Evolutionary conservation across 2,329 filamentous ascomycete genomes (phyloP), one percentile per base, ranked within the genome.

Genomic region (Ustulina deusta): DNA sequence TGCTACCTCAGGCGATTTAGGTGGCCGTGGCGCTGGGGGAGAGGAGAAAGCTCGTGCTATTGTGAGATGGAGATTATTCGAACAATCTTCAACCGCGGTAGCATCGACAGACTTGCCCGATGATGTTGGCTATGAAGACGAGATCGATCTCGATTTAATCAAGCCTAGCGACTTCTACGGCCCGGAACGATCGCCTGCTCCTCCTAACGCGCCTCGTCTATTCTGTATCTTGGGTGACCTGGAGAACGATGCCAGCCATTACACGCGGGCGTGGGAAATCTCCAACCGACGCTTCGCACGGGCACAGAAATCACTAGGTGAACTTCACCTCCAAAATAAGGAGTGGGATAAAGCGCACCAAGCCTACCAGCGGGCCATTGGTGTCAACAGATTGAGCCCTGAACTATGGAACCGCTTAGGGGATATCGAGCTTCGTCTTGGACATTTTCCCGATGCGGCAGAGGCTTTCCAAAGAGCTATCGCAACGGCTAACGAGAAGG

Each of bases 201-300:
- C 94, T 0, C 86, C 91, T 0, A 93, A 98, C 76, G 93, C 95
- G 1, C 92, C 96, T 0, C 89, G 96, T 0, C 82, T 98, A 5
- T 95, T 94, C 83, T 98, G 95, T 77, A 97, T 99, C 65, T 83
- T 99, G 0, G 96, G 95, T 20, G 96, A 99, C 73, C 86, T 99
- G 17, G 93, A 97, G 72, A 84, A 89, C 25, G 87, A 96, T 10
- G 85, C 91, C 0, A 78, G 81, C 10, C 88, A 94, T 81, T 99
- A 97, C 81, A 87, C 93, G 71, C 91, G 91, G 15, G 94, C 95
- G 0, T 99, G 96, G 96, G 88, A 91, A 22, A 87, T 97, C 0
- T 97, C 94, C 0, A 90, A 90, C 1, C 80, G 89, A 56, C 88
- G 94, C 15, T 99, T 93, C 77, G 90, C 94, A 0, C 89, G 96